Conservation (phyloP, 768 basidiomycete species). For the Pleurotus eryngii region DNA sequence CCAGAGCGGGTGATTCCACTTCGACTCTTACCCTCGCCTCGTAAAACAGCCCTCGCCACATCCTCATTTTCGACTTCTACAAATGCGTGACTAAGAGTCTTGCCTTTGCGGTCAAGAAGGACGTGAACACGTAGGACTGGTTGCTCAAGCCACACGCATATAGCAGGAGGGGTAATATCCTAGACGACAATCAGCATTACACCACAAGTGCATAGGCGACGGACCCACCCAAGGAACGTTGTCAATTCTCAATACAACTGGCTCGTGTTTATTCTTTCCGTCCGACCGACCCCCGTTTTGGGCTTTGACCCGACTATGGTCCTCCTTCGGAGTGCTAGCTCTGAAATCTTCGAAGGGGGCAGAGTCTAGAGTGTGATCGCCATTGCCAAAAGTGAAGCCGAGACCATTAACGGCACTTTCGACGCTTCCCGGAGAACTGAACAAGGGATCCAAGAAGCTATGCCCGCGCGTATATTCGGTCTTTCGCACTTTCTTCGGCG, state of each 20-base stretch:
- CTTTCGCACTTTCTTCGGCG: constrained; percentile 2
- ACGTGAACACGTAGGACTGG: constrained; percentile 72
- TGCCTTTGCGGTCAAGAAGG: constrained; percentile 76
- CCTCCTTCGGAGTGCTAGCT: constrained; percentile 9
- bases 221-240: constrained; percentile 81
- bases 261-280: constrained; percentile 30
- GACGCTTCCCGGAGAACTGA: constrained; percentile 29
- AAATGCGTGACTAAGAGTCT: constrained; percentile 83
- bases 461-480: constrained; percentile 12
- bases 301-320: constrained; percentile 9
- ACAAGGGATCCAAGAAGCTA: constrained; percentile 29
- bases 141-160: constrained; percentile 66
- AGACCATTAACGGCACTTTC: neutral
- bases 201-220: neutral
- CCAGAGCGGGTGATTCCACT: constrained; percentile 6
- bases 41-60: constrained; percentile 63
- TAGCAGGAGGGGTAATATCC: constrained; percentile 83
- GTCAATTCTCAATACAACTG: constrained; percentile 73
- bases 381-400: constrained; percentile 7
- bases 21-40: constrained; percentile 42
- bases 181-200: constrained; percentile 22
- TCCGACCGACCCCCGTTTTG: constrained; percentile 8
- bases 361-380: constrained; percentile 7
- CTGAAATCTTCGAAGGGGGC: neutral
- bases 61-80: constrained; percentile 66